Percentiles rank a stretch among this genome's conserved stretches.
These are phyloP conservation scores for Nitzschia palea DNA, from an alignment of 108 stramenopile species.

Conservation along the genomic window DNA sequence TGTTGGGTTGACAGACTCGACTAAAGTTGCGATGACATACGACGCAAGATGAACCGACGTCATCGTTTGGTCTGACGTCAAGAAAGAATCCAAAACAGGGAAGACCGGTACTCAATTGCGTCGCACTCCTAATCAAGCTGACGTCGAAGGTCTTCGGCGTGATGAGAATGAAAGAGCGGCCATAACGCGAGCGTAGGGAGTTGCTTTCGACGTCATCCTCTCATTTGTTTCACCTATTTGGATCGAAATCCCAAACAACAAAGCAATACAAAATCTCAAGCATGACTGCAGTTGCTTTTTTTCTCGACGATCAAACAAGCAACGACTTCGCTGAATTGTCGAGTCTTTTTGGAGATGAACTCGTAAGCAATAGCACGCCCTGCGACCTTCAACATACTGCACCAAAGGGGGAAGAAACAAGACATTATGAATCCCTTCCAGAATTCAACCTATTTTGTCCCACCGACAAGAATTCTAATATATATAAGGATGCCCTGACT, in stretches of 20 bases:
- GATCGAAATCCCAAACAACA: background rate
- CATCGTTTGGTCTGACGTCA: background rate
- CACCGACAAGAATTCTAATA: too few relatives aligned
- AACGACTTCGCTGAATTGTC: background rate
- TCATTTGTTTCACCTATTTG: background rate
- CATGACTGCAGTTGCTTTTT: background rate
- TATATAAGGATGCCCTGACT: too few relatives aligned
- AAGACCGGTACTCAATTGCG: conserved; percentile 7
- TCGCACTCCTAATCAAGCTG: background rate
- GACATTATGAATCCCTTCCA: too few relatives aligned
- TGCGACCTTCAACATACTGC: too few relatives aligned
- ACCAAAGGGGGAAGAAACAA: too few relatives aligned
- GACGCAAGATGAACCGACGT: too few relatives aligned
- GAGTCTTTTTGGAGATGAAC: background rate
- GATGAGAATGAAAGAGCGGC: too few relatives aligned
- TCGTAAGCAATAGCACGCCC: background rate
- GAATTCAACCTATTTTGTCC: too few relatives aligned
- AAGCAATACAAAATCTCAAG: background rate
- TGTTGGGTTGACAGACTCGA: too few relatives aligned
- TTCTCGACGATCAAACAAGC: background rate
- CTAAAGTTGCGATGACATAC: too few relatives aligned
- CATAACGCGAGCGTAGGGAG: too few relatives aligned
- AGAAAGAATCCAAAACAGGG: too few relatives aligned
- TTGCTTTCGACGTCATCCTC: background rate
- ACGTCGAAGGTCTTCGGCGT: background rate